Base-by-base conservation (phyloP, 345 rosid species). In the Cardiospermum halicacabum region DNA sequence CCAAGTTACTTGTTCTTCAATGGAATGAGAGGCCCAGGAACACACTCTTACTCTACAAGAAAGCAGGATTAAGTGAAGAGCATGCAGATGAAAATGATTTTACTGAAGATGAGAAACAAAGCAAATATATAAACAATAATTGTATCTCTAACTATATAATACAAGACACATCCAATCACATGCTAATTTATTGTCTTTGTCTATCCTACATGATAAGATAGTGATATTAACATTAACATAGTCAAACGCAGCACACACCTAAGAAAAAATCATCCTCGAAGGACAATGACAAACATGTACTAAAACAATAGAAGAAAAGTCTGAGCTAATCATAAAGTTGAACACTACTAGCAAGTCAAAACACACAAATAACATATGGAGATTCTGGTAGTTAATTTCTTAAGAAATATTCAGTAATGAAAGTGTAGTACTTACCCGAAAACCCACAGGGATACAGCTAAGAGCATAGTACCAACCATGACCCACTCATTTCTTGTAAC, bases 401-500 rank as follows among this genome's bases (percentile, higher is more conserved):
- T 24, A 36, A 31, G 1, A 64, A 37, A 25, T 19, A 45, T 47
- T 11, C 1, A 60, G 22, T 28, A 13, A 37, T 58, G 10, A 28
- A 49, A 11, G 18, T 2, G 25, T 37, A 8, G 34, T 16, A 72
- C 89, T 76, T 74, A 90, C 99, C 99, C 99, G 32, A 65, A 84
- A 40, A 91, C 80, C 97, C 99, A 94, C 56, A 94, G 77, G 72
- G 96, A 77, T 62, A 94, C 99, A 3, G 97, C 96, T 69, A 94
- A 88, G 73, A 87, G 60, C 99, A 94, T 94, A n/a, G 95, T 87
- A 25, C 84, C 80, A 31, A 94, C 86, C 97, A 94, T 94, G 70
- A 83, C 67, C 93, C 92, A 91, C 68, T 94, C 97, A 57, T 85
- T 89, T 79, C 59, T 85, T 24, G 92, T 75, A 58, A 94, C 87